Conservation (phyloP, 257 asterid genomes). For the Capsicum baccatum region DNA sequence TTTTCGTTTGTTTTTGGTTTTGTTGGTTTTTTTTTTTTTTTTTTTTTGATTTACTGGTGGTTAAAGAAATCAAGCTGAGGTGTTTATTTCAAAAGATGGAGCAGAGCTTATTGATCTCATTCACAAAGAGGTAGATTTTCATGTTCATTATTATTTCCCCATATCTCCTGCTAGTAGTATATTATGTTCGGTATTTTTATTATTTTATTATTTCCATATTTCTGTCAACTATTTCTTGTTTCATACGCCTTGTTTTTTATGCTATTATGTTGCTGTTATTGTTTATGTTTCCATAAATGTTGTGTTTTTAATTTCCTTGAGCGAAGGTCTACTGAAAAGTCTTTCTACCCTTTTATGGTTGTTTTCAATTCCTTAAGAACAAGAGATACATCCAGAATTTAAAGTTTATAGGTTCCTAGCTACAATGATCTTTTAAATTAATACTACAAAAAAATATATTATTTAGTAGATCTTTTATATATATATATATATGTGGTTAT, state of each 20-base stretch:
- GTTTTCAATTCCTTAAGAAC: no score
- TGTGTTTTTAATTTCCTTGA: background rate
- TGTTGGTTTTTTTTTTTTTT: background rate
- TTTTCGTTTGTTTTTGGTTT: no score
- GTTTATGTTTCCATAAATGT: background rate
- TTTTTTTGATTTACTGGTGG: background rate
- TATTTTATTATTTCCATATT: background rate
- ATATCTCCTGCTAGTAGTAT: background rate
- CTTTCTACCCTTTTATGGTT: no score
- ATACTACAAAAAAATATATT: no score
- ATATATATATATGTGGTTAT: no score
- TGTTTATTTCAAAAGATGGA: slow-evolving; percentile 15
- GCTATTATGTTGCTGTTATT: background rate
- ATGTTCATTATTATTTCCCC: no score
- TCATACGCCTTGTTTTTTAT: no score
- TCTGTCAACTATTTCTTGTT: background rate
- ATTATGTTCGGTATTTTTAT: background rate
- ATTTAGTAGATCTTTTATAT: no score
- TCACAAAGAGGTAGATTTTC: background rate
- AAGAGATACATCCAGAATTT: no score
- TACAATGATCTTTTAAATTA: no score
- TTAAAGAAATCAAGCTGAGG: slow-evolving; percentile 1
- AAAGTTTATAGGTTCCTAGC: no score
- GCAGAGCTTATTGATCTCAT: slow-evolving; percentile 18
- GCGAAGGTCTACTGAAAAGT: background rate